Base-by-base conservation (phyloP, 768 basidiomycete species). In the Leccinum truebloodii region DNA sequence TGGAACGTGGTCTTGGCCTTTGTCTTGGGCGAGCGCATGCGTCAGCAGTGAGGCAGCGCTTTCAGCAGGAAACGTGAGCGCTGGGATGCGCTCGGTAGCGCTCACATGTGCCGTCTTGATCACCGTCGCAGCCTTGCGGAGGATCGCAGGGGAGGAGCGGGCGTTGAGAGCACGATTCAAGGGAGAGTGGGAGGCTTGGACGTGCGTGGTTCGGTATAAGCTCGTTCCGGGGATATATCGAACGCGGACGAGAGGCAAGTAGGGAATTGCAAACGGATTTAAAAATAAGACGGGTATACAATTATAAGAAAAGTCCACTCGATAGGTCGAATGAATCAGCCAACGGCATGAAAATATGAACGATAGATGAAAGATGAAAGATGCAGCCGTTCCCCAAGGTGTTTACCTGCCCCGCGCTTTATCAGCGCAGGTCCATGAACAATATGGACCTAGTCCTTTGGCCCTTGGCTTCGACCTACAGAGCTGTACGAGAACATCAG, bases 201-300 rank as follows among this genome's bases (percentile, higher is more conserved):
- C 78, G 7, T 60, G 60, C 50, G 70, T 61, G 41, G 84, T 85
- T 12, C 80, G 75, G 9, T 83, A 79, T 57, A 82, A 68, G 57
- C 69, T 86, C 32, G 63, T 85, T 52, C 84, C 84, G 22, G 75
- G 79, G 32, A 41, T 85, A 14, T 80, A 79, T 14, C 1, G 48
- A 26, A 22, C 7, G 4, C 39, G 26, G 37, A 37, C 26, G 50
- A 22, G 34, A 55, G 1, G 41, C 22, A 32, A 41, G 14, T 18
- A 39, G 44, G 44, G 12, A 41, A n/a, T 41, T 20, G 44, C 44
- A 44, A 44, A 44, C 2, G n/a, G 10, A 46, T 20, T 12, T 4
- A 12, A 46, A 20, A 46, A 20, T 12, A 20, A 20, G 10, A 46
- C 20, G 44, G n/a, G 58, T 59, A 64, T 18, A 54, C 44, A 41